A percentile compares a stretch with the other conserved stretches of the same genome.
phyloP scores from a whole-genome alignment of 2,329 filamentous ascomycete genomes.

The Teratosphaeria epicoccoides region DNA sequence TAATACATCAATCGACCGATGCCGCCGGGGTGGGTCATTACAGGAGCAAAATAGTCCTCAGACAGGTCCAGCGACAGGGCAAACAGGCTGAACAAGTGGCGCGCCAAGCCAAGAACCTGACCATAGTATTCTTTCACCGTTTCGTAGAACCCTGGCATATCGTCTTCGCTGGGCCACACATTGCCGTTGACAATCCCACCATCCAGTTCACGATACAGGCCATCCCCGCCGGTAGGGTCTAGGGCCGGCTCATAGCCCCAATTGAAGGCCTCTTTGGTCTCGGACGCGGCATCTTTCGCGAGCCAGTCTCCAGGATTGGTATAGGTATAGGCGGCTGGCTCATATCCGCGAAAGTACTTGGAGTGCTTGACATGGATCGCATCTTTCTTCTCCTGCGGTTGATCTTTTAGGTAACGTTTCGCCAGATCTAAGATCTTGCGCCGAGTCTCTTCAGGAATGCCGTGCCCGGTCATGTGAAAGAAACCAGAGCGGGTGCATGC shows the following conservation, averaged over 20 bases:
- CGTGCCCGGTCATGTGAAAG: slow-evolving; percentile 33
- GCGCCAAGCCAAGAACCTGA: slow-evolving; percentile 27
- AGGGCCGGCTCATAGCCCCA: slow-evolving; percentile 33
- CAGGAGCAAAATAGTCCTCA: slow-evolving; percentile 31
- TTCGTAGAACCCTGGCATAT: slow-evolving; percentile 30
- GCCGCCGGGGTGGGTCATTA: slow-evolving; percentile 32
- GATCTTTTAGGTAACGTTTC: slow-evolving; percentile 27
- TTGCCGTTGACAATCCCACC: slow-evolving; percentile 28
- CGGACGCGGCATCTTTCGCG: slow-evolving; percentile 16
- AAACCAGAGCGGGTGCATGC: slow-evolving; percentile 32
- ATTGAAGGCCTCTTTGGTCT: slow-evolving; percentile 35
- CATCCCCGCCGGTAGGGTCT: slow-evolving; percentile 32
- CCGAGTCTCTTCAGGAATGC: slow-evolving; percentile 21
- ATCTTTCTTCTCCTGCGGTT: slow-evolving; percentile 27
- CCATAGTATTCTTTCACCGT: slow-evolving; percentile 31
- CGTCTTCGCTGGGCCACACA: slow-evolving; percentile 30
- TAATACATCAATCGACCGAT: slow-evolving; percentile 33
- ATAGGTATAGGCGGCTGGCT: slow-evolving; percentile 32
- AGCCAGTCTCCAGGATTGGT: slow-evolving; percentile 28
- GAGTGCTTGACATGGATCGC: slow-evolving; percentile 30
- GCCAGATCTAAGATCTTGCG: slow-evolving; percentile 28
- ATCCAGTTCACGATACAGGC: slow-evolving; percentile 32
- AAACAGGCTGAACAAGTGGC: slow-evolving; percentile 33
- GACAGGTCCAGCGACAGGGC: slow-evolving; percentile 29
- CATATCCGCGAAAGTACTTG: slow-evolving; percentile 32